Conservation (phyloP, 371 early-diverging fungal genomes). For the Actinomortierella wolfii region DNA sequence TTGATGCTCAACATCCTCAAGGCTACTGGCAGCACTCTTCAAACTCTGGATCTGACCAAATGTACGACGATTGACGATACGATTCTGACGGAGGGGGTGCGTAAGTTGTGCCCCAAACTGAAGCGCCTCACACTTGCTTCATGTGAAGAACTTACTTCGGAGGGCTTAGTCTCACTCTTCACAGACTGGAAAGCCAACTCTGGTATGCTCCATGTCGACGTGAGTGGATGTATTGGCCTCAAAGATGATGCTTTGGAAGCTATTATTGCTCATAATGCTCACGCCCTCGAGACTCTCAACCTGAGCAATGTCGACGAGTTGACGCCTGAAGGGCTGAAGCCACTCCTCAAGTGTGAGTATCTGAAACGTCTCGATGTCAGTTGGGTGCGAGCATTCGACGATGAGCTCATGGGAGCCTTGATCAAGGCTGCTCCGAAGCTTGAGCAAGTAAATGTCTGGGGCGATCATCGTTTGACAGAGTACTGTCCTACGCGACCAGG, state of each 20-base stretch:
- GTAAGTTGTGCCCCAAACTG: constrained; percentile 56
- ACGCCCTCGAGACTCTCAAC: constrained; percentile 55
- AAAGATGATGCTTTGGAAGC: constrained; percentile 64
- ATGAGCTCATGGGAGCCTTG: constrained; percentile 63
- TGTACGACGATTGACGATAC: constrained; percentile 60
- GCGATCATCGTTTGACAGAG: constrained; percentile 68
- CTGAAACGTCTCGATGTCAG: constrained; percentile 67
- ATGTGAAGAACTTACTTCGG: constrained; percentile 63
- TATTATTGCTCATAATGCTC: constrained; percentile 63
- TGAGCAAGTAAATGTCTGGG: constrained; percentile 65
- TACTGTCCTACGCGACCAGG: constrained; percentile 58
- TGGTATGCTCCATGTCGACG: constrained; percentile 56
- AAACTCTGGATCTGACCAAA: constrained; percentile 59
- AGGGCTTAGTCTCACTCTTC: constrained; percentile 63
- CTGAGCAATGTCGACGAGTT: constrained; percentile 80
- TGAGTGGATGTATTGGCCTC: constrained; percentile 58
- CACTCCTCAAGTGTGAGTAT: constrained; percentile 51
- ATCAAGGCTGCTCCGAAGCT: constrained; percentile 53
- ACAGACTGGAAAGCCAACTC: constrained; percentile 49
- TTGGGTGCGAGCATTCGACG: constrained; percentile 77
- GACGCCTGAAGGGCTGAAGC: constrained; percentile 57
- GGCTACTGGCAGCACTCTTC: constrained; percentile 57
- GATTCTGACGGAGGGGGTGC: constrained; percentile 60
- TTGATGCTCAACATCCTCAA: constrained; percentile 54
- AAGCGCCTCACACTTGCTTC: constrained; percentile 56